Conservation (phyloP, 345 rosid genomes). For the Noccaea caerulescens region DNA sequence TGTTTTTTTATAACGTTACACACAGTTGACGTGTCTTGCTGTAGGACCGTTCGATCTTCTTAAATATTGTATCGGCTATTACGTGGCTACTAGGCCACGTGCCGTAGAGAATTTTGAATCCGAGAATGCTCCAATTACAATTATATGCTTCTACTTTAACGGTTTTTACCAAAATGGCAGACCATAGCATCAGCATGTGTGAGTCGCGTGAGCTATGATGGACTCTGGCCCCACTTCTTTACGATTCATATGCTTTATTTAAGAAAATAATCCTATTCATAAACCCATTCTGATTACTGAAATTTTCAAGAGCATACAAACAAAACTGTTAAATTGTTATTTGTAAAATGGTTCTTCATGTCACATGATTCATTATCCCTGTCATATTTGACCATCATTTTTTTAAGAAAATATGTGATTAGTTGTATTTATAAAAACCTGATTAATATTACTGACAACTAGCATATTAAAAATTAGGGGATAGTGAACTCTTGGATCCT, state of each 20-base stretch:
- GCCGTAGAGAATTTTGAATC: constrained; percentile 30
- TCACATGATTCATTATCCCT: constrained; percentile 27
- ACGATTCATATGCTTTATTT: neutral
- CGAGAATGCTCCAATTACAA: neutral
- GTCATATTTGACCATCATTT: neutral
- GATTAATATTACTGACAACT: neutral
- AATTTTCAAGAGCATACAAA: constrained; percentile 9
- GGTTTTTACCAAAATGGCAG: constrained; percentile 29
- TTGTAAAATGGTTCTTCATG: constrained; percentile 19
- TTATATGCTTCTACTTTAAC: constrained; percentile 3
- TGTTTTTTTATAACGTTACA: constrained; percentile 31
- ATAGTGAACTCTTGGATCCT: constrained; percentile 32
- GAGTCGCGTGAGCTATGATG: constrained; percentile 34
- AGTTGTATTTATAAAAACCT: neutral
- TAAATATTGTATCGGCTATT: neutral
- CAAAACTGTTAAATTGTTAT: neutral
- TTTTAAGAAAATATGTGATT: neutral
- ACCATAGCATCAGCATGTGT: constrained; percentile 31
- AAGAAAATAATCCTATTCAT: neutral
- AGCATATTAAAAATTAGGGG: neutral
- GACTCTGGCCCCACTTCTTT: constrained; percentile 25
- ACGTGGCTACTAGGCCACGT: neutral
- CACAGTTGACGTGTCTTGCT: constrained; percentile 30
- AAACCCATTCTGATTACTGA: no score
- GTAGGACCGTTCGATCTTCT: constrained; percentile 30